Evolutionary conservation across 371 early-diverging fungal genomes (phyloP), one percentile per base, ranked within the genome.

Genomic region (Umbelopsis sp.): DNA sequence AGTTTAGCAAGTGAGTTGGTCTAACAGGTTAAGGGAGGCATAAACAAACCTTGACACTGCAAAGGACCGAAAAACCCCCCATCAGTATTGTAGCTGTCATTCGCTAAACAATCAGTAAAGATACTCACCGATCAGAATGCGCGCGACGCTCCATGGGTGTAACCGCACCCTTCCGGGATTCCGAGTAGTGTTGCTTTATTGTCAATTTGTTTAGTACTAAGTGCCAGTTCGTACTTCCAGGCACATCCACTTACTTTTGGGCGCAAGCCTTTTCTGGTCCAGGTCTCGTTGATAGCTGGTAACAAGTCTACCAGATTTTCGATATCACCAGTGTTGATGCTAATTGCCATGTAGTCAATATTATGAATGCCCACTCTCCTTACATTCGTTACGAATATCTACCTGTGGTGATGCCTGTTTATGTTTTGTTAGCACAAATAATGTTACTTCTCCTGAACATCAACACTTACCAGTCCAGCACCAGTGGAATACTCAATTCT

Each of bases 131-230:
- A 65, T 81, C 79, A 46, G 82, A 80, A 66, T 85, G 85, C 2
- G 84, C 84, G 63, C 85, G 67, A 44, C 71, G 66, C 65, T 85
- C 82, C 68, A 76, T 73, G 0, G 68, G 37, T 2, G 75, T 72
- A 10, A 70, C 67, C 14, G 83, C 82, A 32, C 79, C 82, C 44
- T 66, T 68, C 65, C 82, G 63, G 12, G 79, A 76, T 62, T 85
- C 85, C 1, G 84, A 84, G 67, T 83, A 83, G 66, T 85, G 85
- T 75, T 84, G 81, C 80, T 85, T 12, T 12, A n/a, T 48, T 48
- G 48, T 48, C 10, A 20, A 63, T 45, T 25, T 16, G 44, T 10
- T 44, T 14, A 6, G 14, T 45, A 18, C 22, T 25, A 11, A 1
- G 29, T 0, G 29, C 29, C 29, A 29, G 29, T 29, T 29, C 41